phyloP scores from a whole-genome alignment of 768 basidiomycete genomes.

The Leccinum rimulosum region DNA sequence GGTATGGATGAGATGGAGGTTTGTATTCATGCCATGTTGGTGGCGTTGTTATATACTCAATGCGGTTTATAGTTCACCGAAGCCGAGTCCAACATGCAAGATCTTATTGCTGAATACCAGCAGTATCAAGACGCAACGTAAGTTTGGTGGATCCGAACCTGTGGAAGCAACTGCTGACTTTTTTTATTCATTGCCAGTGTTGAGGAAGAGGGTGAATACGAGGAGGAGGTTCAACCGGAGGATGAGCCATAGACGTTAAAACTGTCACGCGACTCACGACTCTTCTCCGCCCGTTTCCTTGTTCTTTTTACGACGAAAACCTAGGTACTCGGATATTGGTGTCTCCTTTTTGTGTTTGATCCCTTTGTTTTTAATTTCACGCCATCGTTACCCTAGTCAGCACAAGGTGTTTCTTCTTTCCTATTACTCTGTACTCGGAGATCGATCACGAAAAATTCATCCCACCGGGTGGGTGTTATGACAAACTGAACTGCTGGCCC shows the following conservation, averaged over 20 bases:
- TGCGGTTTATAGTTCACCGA: conserved; percentile 72
- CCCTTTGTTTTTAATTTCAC: conserved; percentile 32
- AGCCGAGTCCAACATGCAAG: conserved; percentile 99
- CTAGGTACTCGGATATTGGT: conserved; percentile 36
- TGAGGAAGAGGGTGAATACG: conserved; percentile 88
- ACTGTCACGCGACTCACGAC: conserved; percentile 16
- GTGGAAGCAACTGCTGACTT: conserved; percentile 11
- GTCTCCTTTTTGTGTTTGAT: conserved; percentile 27
- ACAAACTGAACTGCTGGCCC: neutral
- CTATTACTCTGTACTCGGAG: neutral
- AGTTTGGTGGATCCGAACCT: conserved; percentile 30
- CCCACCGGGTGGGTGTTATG: neutral
- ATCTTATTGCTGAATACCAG: conserved; percentile 96
- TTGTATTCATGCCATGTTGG: conserved; percentile 13
- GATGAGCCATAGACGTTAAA: conserved; percentile 51
- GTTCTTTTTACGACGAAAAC: conserved; percentile 33
- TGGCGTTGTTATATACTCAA: conserved; percentile 1
- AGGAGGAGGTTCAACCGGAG: conserved; percentile 67
- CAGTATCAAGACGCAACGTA: conserved; percentile 95
- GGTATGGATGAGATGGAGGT: conserved; percentile 99
- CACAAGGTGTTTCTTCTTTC: conserved; percentile 15
- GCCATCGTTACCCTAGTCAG: conserved; percentile 31
- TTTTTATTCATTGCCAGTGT: conserved; percentile 42
- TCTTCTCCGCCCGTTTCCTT: conserved; percentile 14
- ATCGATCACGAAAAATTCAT: conserved; percentile 3